phyloP scores from a whole-genome alignment of 2,329 filamentous ascomycete genomes.

The Calonectria pseudoturangicola region DNA sequence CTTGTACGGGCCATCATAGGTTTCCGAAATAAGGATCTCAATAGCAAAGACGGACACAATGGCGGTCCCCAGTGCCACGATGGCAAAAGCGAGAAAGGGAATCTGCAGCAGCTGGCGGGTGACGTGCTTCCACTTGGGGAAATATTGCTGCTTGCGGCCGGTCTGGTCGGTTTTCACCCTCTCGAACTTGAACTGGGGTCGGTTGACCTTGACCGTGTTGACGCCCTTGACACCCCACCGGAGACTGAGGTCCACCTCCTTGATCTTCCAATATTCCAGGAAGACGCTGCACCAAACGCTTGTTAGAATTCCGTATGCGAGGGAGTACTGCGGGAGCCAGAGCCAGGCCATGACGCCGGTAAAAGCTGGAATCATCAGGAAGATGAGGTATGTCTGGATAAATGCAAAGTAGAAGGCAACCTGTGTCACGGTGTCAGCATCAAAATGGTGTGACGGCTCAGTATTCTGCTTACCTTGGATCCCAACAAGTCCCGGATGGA shows the following conservation, averaged over 20 bases:
- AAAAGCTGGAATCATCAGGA: conserved; percentile 80
- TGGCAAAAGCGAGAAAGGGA: conserved; percentile 79
- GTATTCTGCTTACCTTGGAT: conserved; percentile 65
- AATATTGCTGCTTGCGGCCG: conserved; percentile 77
- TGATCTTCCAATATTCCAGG: conserved; percentile 87
- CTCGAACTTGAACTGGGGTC: conserved; percentile 79
- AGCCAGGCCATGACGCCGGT: conserved; percentile 82
- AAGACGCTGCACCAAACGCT: conserved; percentile 84
- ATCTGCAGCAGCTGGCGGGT: conserved; percentile 80
- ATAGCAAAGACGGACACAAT: conserved; percentile 83
- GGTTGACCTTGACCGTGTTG: conserved; percentile 78
- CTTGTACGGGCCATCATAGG: conserved; percentile 82
- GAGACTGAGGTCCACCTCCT: conserved; percentile 81
- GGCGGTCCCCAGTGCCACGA: conserved; percentile 76
- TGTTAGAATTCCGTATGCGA: conserved; percentile 79
- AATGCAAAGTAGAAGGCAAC: conserved; percentile 91
- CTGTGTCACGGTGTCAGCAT: conserved; percentile 54
- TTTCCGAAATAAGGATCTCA: conserved; percentile 84
- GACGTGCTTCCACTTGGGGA: conserved; percentile 79
- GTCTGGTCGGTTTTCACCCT: conserved; percentile 77
- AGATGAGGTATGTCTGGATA: conserved; percentile 83
- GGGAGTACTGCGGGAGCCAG: conserved; percentile 81
- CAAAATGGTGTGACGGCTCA: background rate
- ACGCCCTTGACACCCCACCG: conserved; percentile 84
- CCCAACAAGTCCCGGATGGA: conserved; percentile 77